Evolutionary conservation across 495 filamentous ascomycete species (phyloP), one percentile per base, ranked within the genome.

Genomic region (Platismatia glauca): DNA sequence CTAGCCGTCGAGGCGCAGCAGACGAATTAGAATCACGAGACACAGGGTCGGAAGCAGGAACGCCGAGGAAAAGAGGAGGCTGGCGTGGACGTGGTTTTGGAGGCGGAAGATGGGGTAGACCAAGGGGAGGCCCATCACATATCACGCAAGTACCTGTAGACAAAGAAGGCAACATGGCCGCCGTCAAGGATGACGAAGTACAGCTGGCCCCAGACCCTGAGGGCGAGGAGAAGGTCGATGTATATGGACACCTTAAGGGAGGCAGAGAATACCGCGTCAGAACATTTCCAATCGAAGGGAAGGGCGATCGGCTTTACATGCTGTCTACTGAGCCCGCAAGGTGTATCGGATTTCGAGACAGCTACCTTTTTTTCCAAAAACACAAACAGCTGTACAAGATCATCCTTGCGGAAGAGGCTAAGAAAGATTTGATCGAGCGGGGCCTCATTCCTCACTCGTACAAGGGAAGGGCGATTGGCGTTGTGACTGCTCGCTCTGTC

Each of bases 281-380:
- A 50, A 93, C 89, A 3, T 98, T 98, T 71, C 95, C 85, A 35
- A 88, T 98, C 57, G 78, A 84, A 31, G 89, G 88, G 55, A 85
- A 91, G 55, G 89, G 85, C n/a, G 81, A 94, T 34, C 76, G 90
- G 29, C 82, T 95, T 20, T 98, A 98, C 83, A 98, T 98, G 94
- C 77, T 98, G 69, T 96, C 91, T 3, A 98, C 94, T 3, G 94
- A 98, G 68, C 94, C 94, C 7, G 94, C 94, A 27, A 84, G 94
- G 61, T 98, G 94, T 69, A 93, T 95, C 56, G 94, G 94, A 9
- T 98, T 98, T 81, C 79, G 94, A 59, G 94, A 98, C 75, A 94
- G 89, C 61, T 98, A 98, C 71, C 81, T 98, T 20, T 98, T 98
- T 80, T 98, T 98, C 79, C 93, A 92, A 68, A 96, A 95, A 71